Evolutionary conservation across 73 alveolate genomes (phyloP).

Genomic region (Paramecium tetraurelia): DNA sequence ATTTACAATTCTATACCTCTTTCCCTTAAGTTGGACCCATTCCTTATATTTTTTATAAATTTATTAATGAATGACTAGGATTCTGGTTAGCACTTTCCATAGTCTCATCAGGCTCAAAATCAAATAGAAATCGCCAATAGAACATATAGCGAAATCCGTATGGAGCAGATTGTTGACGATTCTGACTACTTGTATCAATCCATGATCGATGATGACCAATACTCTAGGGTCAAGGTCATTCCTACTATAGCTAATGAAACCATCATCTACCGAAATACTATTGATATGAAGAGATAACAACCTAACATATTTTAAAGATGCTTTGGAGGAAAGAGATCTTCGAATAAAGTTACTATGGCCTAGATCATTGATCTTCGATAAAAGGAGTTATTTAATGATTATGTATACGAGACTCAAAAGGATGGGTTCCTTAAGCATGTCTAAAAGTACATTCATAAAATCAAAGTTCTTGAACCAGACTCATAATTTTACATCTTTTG

Average conservation of each 20-base stretch:
- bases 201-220: not conserved
- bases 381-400: conserved; percentile 30
- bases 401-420: not conserved
- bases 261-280: not conserved
- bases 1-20: not conserved
- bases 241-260: not conserved
- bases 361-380: not conserved
- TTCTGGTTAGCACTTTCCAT: not conserved
- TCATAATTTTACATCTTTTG: not conserved
- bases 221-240: not conserved
- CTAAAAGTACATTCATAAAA: not conserved
- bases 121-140: not conserved
- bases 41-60: not conserved
- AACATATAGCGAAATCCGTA: not conserved
- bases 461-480: conserved; percentile 44
- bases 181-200: not conserved
- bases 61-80: not conserved
- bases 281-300: not conserved
- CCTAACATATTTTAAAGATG: not conserved
- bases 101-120: not conserved
- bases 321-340: not conserved
- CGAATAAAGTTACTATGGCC: not conserved
- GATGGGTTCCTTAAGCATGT: not conserved
- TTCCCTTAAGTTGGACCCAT: conserved; percentile 53
- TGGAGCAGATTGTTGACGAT: not conserved